These are phyloP conservation scores for Aspergillus affinis DNA, from an alignment of 495 filamentous ascomycete genomes.

Conservation along the genomic window DNA sequence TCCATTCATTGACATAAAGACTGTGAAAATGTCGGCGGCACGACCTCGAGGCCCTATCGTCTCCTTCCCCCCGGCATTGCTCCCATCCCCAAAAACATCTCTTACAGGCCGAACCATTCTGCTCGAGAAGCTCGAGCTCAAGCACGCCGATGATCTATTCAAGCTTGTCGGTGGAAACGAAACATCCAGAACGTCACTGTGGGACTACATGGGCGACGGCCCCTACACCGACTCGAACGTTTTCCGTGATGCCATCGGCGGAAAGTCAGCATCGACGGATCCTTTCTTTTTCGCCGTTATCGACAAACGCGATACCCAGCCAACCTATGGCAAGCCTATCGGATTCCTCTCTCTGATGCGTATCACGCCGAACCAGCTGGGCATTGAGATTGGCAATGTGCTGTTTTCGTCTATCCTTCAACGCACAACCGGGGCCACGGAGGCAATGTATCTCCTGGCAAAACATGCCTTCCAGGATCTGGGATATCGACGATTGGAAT, in stretches of 20 bases:
- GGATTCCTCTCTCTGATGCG: conserved; percentile 38
- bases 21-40: too few relatives aligned
- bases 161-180: too few relatives aligned
- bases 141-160: too few relatives aligned
- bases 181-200: conserved; percentile 20
- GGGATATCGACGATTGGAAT: conserved; percentile 46
- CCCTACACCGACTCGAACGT: conserved; percentile 32
- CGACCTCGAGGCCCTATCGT: too few relatives aligned
- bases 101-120: too few relatives aligned
- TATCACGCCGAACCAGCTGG: conserved; percentile 34
- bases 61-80: too few relatives aligned
- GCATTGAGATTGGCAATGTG: conserved; percentile 45
- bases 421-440: conserved; percentile 43
- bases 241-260: conserved; percentile 29
- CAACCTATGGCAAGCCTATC: conserved; percentile 5
- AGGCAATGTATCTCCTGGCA: conserved; percentile 42
- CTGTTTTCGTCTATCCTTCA: conserved; percentile 40
- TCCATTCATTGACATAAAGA: too few relatives aligned
- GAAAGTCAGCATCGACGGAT: conserved; percentile 22
- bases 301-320: conserved; percentile 1
- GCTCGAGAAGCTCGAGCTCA: too few relatives aligned
- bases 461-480: conserved; percentile 41
- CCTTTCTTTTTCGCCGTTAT: conserved; percentile 39
- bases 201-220: conserved; percentile 41
- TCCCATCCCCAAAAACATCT: too few relatives aligned